phyloP scores from a whole-genome alignment of 345 rosid genomes.

The Gossypium turneri region DNA sequence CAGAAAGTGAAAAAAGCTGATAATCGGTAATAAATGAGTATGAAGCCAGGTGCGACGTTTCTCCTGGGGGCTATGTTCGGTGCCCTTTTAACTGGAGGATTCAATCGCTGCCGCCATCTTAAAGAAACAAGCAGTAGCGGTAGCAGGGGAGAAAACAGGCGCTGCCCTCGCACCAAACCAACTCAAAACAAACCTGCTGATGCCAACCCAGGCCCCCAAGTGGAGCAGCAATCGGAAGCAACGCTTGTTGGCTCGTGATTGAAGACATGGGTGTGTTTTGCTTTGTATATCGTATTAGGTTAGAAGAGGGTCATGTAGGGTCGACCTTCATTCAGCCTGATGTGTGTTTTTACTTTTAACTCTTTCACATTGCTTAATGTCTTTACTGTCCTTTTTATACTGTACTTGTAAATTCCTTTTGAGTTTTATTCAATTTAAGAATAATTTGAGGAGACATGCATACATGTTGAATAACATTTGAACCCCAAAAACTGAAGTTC shows the following conservation, averaged over 20 bases:
- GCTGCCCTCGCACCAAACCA: slow-evolving; percentile 2
- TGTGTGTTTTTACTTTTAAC: not conserved
- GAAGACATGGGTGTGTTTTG: not conserved
- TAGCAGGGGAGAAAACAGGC: not conserved
- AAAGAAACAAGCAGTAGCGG: not conserved
- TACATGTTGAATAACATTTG: too few relatives aligned
- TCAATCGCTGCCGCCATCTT: not conserved
- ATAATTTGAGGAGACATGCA: too few relatives aligned
- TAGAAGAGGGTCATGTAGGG: not conserved
- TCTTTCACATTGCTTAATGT: not conserved
- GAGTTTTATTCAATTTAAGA: too few relatives aligned
- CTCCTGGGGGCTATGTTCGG: slow-evolving; percentile 10
- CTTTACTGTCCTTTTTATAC: not conserved
- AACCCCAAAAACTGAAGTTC: too few relatives aligned
- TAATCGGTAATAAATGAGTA: not conserved
- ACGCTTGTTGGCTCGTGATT: not conserved
- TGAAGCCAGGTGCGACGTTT: not conserved
- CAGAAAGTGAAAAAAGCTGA: not conserved
- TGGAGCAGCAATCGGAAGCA: not conserved
- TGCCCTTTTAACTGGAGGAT: not conserved
- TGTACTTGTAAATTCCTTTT: not conserved
- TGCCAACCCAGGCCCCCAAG: not conserved
- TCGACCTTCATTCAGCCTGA: not conserved
- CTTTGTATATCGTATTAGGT: not conserved
- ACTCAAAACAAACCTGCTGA: not conserved